phyloP scores from a whole-genome alignment of 2,329 filamentous ascomycete genomes.

The Tolypocladium ophioglossoides region DNA sequence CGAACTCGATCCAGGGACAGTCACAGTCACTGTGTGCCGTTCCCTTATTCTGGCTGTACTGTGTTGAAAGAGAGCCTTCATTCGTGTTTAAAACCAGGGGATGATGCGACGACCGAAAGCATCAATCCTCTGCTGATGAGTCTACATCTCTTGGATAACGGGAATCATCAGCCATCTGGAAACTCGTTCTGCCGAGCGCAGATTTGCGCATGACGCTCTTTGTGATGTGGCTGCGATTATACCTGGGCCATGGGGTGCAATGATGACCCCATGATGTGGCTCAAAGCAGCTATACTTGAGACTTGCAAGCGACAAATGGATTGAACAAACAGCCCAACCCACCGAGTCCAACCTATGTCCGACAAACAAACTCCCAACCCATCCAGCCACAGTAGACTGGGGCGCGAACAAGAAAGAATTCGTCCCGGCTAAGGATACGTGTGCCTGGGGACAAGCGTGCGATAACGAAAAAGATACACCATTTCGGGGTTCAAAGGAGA shows the following conservation, averaged over 20 bases:
- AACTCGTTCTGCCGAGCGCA: neutral
- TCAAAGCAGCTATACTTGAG: neutral
- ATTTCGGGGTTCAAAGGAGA: constrained; percentile 1
- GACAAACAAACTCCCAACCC: neutral
- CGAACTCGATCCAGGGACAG: neutral
- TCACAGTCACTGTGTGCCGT: neutral
- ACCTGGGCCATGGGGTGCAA: too few relatives aligned
- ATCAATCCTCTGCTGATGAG: neutral
- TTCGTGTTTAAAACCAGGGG: neutral
- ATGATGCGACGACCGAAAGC: neutral
- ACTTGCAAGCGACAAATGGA: neutral
- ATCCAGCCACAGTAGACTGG: neutral
- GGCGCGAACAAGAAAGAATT: neutral
- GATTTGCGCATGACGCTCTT: neutral
- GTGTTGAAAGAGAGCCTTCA: neutral
- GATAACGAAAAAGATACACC: neutral
- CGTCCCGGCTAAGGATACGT: neutral
- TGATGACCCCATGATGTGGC: neutral
- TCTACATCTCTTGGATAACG: neutral
- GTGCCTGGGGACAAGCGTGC: neutral
- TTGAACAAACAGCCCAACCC: neutral
- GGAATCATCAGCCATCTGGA: neutral
- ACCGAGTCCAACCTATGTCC: neutral
- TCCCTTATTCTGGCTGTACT: neutral
- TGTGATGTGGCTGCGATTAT: neutral